Evolutionary conservation across 2,329 filamentous ascomycete species (phyloP), one percentile per base, ranked within the genome.

Genomic region (Didymella sp.): DNA sequence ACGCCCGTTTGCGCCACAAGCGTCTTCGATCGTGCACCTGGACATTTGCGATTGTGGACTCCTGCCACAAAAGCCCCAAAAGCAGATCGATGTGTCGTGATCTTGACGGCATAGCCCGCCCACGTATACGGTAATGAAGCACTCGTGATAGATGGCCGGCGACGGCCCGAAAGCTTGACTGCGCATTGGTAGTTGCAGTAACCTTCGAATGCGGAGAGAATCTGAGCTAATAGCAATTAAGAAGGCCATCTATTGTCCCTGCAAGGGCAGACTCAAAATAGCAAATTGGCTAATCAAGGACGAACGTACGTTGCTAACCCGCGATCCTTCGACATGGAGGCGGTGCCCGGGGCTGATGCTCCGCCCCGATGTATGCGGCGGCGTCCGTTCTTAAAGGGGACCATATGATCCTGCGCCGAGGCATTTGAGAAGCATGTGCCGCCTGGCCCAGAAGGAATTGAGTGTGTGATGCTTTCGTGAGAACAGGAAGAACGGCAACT

Each of bases 1-100:
- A 48, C 44, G 43, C 43, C 41, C 48, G 47, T 56, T 56, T 38
- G 33, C 54, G 54, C 49, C 54, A 57, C 54, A 57, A 52, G 54
- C 54, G 48, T 48, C 33, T 44, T 48, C 44, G 48, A 57, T 57
- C 54, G 54, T 52, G 54, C 49, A 52, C 35, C 37, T 45, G 25
- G 44, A 33, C 38, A 15, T 33, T 40, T 52, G 15, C 22, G 28
- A 33, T 35, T 25, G 25, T n/a, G 33, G 24, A 43, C 25, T 24
- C 48, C 37, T 37, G 47, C 42, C 47, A 47, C 47, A 40, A 41
- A 28, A 42, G 21, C 35, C 28, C 37, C 22, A 11, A 52, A 38
- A 48, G 24, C 6, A 25, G 19, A 22, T 52, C 8, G 19, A 22
- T 44, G 38, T 38, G 48, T 38, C 48, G 43, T 44, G 38, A 31